Evolutionary conservation across 2,329 filamentous ascomycete genomes (phyloP).

Genomic region (Pseudogymnoascus sp.): DNA sequence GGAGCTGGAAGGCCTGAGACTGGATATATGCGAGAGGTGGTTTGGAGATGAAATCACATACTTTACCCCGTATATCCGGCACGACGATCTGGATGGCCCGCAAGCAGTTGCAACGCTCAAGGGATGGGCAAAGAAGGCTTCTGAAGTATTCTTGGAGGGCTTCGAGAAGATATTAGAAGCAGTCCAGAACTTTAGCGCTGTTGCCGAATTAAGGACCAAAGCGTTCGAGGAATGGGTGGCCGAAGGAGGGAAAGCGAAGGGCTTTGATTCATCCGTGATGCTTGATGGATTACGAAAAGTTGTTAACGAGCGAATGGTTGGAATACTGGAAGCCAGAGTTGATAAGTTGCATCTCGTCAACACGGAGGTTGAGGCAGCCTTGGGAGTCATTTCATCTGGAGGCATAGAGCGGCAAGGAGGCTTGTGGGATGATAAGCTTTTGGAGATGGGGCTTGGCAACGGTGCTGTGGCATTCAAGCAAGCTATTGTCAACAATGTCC

Average conservation of each 20-base stretch:
- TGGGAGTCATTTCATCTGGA: slow-evolving; percentile 52
- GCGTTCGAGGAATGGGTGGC: slow-evolving; percentile 70
- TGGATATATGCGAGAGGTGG: slow-evolving; percentile 74
- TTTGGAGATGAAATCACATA: slow-evolving; percentile 73
- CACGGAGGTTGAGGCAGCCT: slow-evolving; percentile 51
- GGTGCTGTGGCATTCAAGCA: slow-evolving; percentile 63
- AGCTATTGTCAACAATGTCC: slow-evolving; percentile 58
- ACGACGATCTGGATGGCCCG: slow-evolving; percentile 62
- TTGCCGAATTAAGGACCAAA: slow-evolving; percentile 61
- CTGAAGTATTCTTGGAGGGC: slow-evolving; percentile 52
- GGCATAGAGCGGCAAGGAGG: slow-evolving; percentile 42
- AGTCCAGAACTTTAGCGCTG: slow-evolving; percentile 57
- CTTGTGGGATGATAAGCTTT: slow-evolving; percentile 60
- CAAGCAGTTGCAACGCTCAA: slow-evolving; percentile 54
- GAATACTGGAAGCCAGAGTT: slow-evolving; percentile 56
- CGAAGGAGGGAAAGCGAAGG: slow-evolving; percentile 54
- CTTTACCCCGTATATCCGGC: slow-evolving; percentile 80
- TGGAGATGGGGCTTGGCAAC: slow-evolving; percentile 56
- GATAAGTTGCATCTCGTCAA: slow-evolving; percentile 57
- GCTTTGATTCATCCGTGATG: slow-evolving; percentile 60
- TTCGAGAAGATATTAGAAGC: slow-evolving; percentile 50
- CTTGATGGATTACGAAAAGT: slow-evolving; percentile 59
- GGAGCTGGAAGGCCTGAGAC: slow-evolving; percentile 58
- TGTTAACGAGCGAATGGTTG: slow-evolving; percentile 60
- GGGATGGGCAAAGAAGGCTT: slow-evolving; percentile 55